These are phyloP conservation scores for Cladosporium sp. DNA, from an alignment of 2,329 filamentous ascomycete genomes.

Conservation along the genomic window DNA sequence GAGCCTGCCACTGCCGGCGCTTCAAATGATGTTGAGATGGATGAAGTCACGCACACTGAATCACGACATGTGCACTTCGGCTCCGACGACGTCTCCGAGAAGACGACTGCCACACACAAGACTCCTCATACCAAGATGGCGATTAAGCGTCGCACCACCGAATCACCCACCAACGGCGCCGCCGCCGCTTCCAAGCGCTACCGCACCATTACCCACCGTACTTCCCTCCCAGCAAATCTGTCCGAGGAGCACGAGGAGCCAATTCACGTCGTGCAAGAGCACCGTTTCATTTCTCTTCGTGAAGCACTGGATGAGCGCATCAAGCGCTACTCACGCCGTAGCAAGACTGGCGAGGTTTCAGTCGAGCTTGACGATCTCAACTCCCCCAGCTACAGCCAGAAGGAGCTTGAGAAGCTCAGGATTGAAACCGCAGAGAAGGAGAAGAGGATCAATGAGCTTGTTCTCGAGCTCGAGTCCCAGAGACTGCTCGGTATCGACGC, in stretches of 20 bases:
- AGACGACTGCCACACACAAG: constrained; percentile 33
- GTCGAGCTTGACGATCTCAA: constrained; percentile 27
- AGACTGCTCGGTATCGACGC: constrained; percentile 43
- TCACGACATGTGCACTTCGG: constrained; percentile 36
- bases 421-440: constrained; percentile 41
- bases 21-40: constrained; percentile 21
- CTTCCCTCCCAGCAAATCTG: constrained; percentile 34
- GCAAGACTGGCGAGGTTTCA: constrained; percentile 40
- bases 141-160: constrained; percentile 35
- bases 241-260: constrained; percentile 27
- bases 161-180: constrained; percentile 27
- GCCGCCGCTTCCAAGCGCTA: constrained; percentile 23
- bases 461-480: constrained; percentile 40
- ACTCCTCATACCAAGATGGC: constrained; percentile 35
- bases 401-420: constrained; percentile 39
- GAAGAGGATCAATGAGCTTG: constrained; percentile 31
- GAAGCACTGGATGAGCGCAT: constrained; percentile 36
- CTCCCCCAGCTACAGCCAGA: constrained; percentile 27
- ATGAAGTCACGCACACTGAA: constrained; percentile 20
- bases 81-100: constrained; percentile 24
- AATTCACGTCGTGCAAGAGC: constrained; percentile 28
- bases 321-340: constrained; percentile 40
- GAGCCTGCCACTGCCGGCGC: constrained; percentile 22
- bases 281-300: constrained; percentile 34
- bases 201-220: constrained; percentile 31